Percentiles rank a stretch among this genome's conserved stretches.
These are phyloP conservation scores for Craterostigma plantagineum DNA, from an alignment of 257 asterid genomes.

Conservation along the genomic window DNA sequence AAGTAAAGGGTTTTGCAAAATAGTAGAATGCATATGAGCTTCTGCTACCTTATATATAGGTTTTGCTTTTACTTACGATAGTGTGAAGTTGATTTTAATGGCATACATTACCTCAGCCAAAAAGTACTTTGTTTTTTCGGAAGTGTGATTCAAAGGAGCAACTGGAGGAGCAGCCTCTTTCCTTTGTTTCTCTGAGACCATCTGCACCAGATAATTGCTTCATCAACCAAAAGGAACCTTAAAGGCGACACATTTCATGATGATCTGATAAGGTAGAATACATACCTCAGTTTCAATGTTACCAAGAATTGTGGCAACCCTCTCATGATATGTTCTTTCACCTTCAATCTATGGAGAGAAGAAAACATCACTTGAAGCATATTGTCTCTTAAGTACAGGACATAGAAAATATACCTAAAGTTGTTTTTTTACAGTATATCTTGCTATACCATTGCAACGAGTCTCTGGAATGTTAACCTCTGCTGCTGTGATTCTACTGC, in stretches of 20 bases:
- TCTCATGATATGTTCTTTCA: constrained; percentile 73
- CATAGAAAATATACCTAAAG: no score
- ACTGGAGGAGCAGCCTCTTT: constrained; percentile 97
- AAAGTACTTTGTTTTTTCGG: constrained; percentile 74
- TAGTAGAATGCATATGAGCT: constrained; percentile 2
- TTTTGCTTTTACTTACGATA: neutral
- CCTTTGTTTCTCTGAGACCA: constrained; percentile 89
- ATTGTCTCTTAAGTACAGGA: neutral
- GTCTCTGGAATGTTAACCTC: constrained; percentile 88
- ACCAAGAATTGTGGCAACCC: constrained; percentile 86
- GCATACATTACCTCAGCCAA: constrained; percentile 70
- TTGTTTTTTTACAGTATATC: no score
- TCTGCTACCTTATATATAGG: neutral
- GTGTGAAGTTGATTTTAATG: constrained; percentile 1
- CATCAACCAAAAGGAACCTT: neutral
- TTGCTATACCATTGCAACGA: constrained; percentile 86
- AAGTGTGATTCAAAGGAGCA: constrained; percentile 23
- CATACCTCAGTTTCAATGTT: constrained; percentile 84
- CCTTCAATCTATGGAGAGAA: constrained; percentile 56
- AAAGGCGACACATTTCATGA: no score
- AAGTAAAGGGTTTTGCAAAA: constrained; percentile 3
- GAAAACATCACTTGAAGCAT: constrained; percentile 8
- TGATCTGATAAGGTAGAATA: constrained; percentile 1
- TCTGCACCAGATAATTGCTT: constrained; percentile 22
- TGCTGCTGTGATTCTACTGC: constrained; percentile 96